Percentiles rank a stretch among this genome's conserved stretches.
Evolutionary conservation across 768 basidiomycete genomes (phyloP).

Genomic region (Scleroderma bovista): DNA sequence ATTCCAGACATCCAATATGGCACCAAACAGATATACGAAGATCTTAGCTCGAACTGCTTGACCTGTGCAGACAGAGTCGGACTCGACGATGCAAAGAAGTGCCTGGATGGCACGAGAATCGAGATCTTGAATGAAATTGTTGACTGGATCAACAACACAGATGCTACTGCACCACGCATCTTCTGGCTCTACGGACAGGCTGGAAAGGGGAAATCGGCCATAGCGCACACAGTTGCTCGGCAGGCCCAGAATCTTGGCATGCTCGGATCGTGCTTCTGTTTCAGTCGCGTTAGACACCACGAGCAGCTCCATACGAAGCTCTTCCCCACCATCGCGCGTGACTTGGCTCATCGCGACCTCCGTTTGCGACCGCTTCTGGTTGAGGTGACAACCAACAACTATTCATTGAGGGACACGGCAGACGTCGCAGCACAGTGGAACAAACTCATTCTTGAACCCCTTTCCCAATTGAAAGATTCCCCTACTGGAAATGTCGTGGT

Average conservation of each 20-base stretch:
- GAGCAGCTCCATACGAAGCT: conserved; percentile 4
- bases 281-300: conserved; percentile 1
- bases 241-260: conserved; percentile 4
- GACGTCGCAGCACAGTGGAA: conserved; percentile 8
- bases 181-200: conserved; percentile 9
- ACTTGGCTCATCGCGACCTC: conserved; percentile 12
- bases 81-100: background rate
- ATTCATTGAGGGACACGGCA: background rate
- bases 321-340: background rate
- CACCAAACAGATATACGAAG: no score
- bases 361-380: background rate
- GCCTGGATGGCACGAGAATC: conserved; percentile 5
- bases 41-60: no score
- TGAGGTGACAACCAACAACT: background rate
- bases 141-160: conserved; percentile 7
- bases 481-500: conserved; percentile 18
- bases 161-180: conserved; percentile 2
- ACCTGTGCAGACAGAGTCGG: background rate
- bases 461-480: background rate
- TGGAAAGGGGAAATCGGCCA: background rate
- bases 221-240: conserved; percentile 10
- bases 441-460: conserved; percentile 13
- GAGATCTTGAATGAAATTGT: conserved; percentile 5
- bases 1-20: no score
- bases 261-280: conserved; percentile 16